Conservation (phyloP, 1,139 yeast species). For the Diutina siamensis region DNA sequence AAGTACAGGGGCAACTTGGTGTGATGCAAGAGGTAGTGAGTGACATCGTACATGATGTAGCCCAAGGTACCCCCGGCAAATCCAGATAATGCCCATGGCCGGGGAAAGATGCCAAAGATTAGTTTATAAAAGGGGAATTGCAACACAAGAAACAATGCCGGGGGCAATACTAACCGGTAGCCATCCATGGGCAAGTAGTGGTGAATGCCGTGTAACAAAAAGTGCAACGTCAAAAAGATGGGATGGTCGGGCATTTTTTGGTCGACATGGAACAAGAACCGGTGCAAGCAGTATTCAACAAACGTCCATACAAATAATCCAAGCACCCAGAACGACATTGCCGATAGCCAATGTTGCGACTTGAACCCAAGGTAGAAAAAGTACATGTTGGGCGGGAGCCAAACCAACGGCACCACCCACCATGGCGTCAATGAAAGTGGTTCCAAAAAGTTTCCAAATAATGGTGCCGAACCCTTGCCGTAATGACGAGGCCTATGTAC, state of each 20-base stretch:
- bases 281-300: conserved; percentile 76
- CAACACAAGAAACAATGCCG: conserved; percentile 52
- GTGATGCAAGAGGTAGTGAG: conserved; percentile 83
- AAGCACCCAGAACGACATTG: conserved; percentile 33
- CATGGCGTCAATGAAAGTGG: conserved; percentile 38
- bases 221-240: conserved; percentile 67
- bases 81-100: conserved; percentile 38
- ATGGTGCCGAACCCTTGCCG: conserved; percentile 76
- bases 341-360: conserved; percentile 21
- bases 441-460: conserved; percentile 38
- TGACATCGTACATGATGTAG: conserved; percentile 78
- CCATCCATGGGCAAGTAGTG: conserved; percentile 97
- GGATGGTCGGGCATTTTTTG: conserved; percentile 73
- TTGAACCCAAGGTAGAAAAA: conserved; percentile 29
- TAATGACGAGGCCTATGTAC: conserved; percentile 93
- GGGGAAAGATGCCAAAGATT: conserved; percentile 29
- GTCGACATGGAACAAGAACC: conserved; percentile 90
- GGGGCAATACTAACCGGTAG: conserved; percentile 90
- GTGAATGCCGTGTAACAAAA: conserved; percentile 89
- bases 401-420: conserved; percentile 72
- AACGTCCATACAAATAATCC: conserved; percentile 91
- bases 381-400: conserved; percentile 73
- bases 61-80: conserved; percentile 96
- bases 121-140: conserved; percentile 33
- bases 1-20: conserved; percentile 62